Base-by-base conservation (phyloP, 345 rosid genomes). In the Physaria fendleri region DNA sequence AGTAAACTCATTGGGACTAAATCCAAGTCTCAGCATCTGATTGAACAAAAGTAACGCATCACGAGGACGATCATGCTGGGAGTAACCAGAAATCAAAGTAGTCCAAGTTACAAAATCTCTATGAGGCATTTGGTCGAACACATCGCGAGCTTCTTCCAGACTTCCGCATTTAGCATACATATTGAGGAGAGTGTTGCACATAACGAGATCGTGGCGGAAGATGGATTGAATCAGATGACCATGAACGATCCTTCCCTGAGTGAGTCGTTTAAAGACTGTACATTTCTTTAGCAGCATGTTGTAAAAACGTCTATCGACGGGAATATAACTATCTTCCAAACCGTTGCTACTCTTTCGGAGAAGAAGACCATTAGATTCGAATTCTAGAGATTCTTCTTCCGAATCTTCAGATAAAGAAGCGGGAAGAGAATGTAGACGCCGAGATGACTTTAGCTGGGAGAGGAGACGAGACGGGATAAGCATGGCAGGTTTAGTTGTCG, bases 21-120 rank as follows among this genome's bases (percentile, higher is more conserved):
- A 42, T 4, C 78, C 82, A 11, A 39, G 5, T 2, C 71, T 35
- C 44, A 81, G 42, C 93, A 82, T 82, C 66, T 42, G 56, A 9
- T 56, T 61, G 65, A 80, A 81, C 69, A 79, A 71, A 21, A 35
- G 41, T 2, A 82, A 59, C 6, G 88, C 93, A 39, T 76, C 76
- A 52, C 56, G 48, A 14, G 85, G 65, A 27, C 38, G 71, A 28
- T 37, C 69, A 51, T 65, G 65, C 56, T 85, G 88, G 7, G 88
- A 78, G 53, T 72, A 85, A 44, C 83, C 92, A 10, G 79, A 69
- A 27, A 84, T 81, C 74, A 85, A 61, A 2, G 77, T 74, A 12
- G 85, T 85, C 92, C 88, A 85, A 33, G 81, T 62, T 14, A 79
- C 81, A 21, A 78, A 67, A 49, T 80, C 84, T 45, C 45, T 78